Base-by-base conservation (phyloP, 805 yeast genomes). In the Saccharomycopsis sp. region DNA sequence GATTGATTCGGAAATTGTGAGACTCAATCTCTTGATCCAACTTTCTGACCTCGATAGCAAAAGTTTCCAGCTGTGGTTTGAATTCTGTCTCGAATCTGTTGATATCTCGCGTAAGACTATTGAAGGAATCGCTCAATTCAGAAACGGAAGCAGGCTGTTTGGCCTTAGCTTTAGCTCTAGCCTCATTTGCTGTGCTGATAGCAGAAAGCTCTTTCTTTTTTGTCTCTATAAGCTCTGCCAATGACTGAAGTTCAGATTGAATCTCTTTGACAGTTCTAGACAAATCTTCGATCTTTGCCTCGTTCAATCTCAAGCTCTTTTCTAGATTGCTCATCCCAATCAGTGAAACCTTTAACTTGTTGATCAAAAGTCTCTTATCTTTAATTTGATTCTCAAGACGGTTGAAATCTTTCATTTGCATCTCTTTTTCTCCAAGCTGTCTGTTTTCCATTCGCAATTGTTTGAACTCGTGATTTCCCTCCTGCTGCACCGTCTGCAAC, bases 351-450 rank as follows among this genome's bases (percentile, higher is more conserved):
- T 84, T 87, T 57, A 82, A 66, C 50, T 78, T 75, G 62, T 81
- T 79, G 24, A 87, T 78, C 2, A 66, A 64, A 51, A 85, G 67
- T 63, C 75, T 74, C 55, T 77, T 75, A 63, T 84, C 88, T 58
- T 82, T 82, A 14, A 83, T 68, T 41, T 69, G 68, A 40, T 72
- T 75, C 58, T 84, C 86, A 21, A 83, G 62, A 14, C 73, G 68
- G 5, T 73, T 71, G 20, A 79, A 57, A 41, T 78, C 81, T 50
- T 74, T 73, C 24, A 79, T 76, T 7, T 69, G 67, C 2, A 65
- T 57, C 53, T 82, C 86, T 62, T 77, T 77, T 5, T 73, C 73
- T 21, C 78, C 80, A 2, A 62, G 59, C 2, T 64, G 61, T 12
- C 65, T 67, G 15, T 78, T 53, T 2, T 63, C 62, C 23, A 59